Evolutionary conservation across 352 stramenopile genomes (phyloP), one percentile per base, ranked within the genome.

Genomic region (Pythium sp.): DNA sequence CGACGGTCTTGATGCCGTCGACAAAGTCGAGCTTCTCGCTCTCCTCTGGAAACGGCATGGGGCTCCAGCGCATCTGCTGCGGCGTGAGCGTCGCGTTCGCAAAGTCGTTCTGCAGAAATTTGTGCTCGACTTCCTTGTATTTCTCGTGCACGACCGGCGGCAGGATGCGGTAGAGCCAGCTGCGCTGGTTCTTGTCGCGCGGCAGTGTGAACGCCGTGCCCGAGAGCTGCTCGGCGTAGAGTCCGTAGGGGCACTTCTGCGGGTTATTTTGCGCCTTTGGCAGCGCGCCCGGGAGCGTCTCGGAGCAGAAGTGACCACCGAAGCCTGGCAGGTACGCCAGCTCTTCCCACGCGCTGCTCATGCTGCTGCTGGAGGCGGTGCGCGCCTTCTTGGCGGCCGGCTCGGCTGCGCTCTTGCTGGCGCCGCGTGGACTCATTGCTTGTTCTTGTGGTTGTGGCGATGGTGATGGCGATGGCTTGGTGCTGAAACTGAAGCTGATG

Each of bases 181-280:
- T 95, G 79, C 84, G 86, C 66, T 96, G 83, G 77, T 96, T 96
- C 61, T 78, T 88, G 70, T 88, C 78, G 26, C 96, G 87, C 55
- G 96, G 95, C 63, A 96, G 70, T 28, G 97, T 99, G 83, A 99
- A 99, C 32, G 96, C 95, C 58, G 96, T 98, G 53, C 97, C 97
- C 22, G 93, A 98, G 36, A 99, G 72, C 75, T 99, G 96, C 80
- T 99, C 97, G 4, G 96, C 86, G 67, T 97, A 97, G 43, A 98
- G 78, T 8, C 92, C 90, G 64, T 97, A 97, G 1, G 96, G 83
- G 49, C 95, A 98, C 69, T 90, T 81, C 69, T 98, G 94, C 53
- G 97, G 97, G 77, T 94, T 99, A 84, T 99, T 99, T 64, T 98
- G 90, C 15, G 79, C 92, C 69, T 89, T 82, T 8, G 97, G 97